Percentiles rank a stretch among this genome's conserved stretches.
Evolutionary conservation across 257 asterid genomes (phyloP).

Genomic region (Solanum sitiens): DNA sequence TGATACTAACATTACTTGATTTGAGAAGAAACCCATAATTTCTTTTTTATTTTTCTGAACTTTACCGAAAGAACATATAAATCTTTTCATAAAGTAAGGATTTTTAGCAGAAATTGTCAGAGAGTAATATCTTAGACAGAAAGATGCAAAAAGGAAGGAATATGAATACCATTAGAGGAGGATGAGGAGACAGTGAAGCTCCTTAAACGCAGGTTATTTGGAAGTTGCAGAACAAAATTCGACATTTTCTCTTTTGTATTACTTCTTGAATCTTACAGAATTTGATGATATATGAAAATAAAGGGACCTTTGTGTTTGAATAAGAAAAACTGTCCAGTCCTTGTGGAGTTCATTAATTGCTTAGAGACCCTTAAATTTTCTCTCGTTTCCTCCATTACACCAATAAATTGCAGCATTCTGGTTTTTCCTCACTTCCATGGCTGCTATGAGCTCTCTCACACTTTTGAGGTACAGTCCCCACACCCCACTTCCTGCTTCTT

Average conservation of each 20-base stretch:
- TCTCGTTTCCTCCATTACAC: background rate
- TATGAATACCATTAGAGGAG: conserved; percentile 46
- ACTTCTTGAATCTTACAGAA: background rate
- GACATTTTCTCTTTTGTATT: conserved; percentile 25
- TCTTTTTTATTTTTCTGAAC: background rate
- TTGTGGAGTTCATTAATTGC: background rate
- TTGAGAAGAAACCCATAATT: background rate
- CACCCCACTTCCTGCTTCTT: background rate
- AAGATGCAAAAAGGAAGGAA: background rate
- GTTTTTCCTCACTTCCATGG: conserved; percentile 5
- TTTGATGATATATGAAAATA: background rate
- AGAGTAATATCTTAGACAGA: background rate
- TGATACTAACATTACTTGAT: background rate
- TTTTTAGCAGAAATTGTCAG: background rate
- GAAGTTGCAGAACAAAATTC: conserved; percentile 30
- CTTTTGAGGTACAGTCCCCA: conserved; percentile 28
- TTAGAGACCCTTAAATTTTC: background rate
- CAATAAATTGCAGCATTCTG: background rate
- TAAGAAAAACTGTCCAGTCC: background rate
- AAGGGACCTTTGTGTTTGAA: background rate
- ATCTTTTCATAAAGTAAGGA: background rate
- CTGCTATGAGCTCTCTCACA: conserved; percentile 29
- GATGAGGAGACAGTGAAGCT: conserved; percentile 34
- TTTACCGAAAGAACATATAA: background rate
- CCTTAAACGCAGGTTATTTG: conserved; percentile 28